Conservation (phyloP, 345 rosid genomes). For the Euphorbia pulcherrima region DNA sequence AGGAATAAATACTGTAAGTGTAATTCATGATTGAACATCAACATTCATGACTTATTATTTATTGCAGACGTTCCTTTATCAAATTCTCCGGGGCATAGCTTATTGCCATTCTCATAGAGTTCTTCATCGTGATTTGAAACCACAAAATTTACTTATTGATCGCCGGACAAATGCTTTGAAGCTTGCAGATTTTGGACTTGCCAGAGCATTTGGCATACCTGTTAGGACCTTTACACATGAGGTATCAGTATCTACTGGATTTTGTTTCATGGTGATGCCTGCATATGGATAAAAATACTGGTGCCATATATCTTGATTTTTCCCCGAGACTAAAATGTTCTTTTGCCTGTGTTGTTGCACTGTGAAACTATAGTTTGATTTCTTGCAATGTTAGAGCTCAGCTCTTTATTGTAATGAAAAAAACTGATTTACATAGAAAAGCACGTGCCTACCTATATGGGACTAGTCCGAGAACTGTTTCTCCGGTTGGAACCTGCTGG, state of each 20-base stretch:
- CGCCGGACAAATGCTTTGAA: conserved; percentile 82
- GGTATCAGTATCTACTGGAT: conserved; percentile 36
- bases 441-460: conserved; percentile 1
- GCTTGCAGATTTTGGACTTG: conserved; percentile 98
- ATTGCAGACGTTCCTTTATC: conserved; percentile 79
- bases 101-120: conserved; percentile 99
- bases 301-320: no score
- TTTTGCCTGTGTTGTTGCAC: neutral
- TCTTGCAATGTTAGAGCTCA: neutral
- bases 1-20: no score
- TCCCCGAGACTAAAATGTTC: neutral
- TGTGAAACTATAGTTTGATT: neutral
- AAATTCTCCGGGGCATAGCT: conserved; percentile 94
- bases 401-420: neutral
- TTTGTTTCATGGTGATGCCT: neutral
- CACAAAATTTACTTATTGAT: conserved; percentile 93
- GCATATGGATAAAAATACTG: no score
- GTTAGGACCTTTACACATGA: conserved; percentile 99
- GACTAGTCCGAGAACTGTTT: no score
- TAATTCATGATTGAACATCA: neutral
- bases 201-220: conserved; percentile 96
- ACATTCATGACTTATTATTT: conserved; percentile 3
- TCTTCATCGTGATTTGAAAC: conserved; percentile 96
- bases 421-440: neutral
- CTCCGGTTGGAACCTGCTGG: no score